Base-by-base conservation (phyloP, 768 basidiomycete genomes). In the Phylloporus scabripes region DNA sequence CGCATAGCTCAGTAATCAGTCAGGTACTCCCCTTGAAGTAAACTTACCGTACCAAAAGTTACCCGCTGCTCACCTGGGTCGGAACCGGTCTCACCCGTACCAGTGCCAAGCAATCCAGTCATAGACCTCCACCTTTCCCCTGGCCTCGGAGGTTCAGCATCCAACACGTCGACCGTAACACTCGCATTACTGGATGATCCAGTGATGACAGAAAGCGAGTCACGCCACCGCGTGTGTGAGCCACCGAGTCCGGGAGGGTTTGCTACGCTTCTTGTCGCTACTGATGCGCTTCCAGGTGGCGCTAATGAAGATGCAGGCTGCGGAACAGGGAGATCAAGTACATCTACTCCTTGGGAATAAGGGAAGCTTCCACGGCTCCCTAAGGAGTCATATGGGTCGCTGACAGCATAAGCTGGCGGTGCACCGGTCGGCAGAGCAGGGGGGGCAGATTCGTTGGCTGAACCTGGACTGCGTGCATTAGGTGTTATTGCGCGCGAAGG, bases 101-200 rank as follows among this genome's bases (percentile, higher is more conserved):
- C 37, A 63, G 64, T 4, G 33, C 48, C 47, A 10, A 44, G 49
- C 17, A 63, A 48, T 17, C 68, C 69, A 31, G 72, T 60, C 51
- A 87, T 68, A 10, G 71, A 70, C 50, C 79, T 72, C 87, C 87
- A 88, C 5, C 76, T 70, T 47, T 76, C 78, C 17, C 73, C 74
- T 21, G 85, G 80, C 48, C 61, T 60, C 3, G 87, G 86, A 7
- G 87, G 86, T 20, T 74, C 81, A 29, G 86, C 82, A 52, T 89
- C 87, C 14, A 86, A 67, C 5, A 85, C 60, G 59, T 87, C 83
- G 17, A 81, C 74, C 3, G 73, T 66, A 46, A 81, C 20, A 12
- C 63, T 56, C 7, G 60, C 68, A 2, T 54, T 66, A 33, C 65
- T 56, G 14, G 57, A 63, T 24, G 65, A 64, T 32, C 68, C 66